Base-by-base conservation (phyloP, 139 green algal genomes). In the Gonium pectorale region DNA sequence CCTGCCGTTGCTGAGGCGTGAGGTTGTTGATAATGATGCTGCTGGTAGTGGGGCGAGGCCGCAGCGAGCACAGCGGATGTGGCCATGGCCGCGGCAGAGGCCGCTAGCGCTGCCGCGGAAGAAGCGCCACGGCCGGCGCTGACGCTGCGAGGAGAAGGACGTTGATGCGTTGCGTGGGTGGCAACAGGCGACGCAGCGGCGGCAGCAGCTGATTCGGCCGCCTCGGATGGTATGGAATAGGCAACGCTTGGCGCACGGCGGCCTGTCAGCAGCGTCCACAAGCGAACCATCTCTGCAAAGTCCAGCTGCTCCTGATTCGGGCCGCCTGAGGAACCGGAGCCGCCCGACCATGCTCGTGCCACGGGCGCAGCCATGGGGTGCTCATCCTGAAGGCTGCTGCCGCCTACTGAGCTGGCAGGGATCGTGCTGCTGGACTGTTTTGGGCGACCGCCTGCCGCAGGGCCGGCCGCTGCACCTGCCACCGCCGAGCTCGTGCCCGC, bases 221-320 rank as follows among this genome's bases (percentile, higher is more conserved):
- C 29, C 60, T 77, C 68, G 37, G 17, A 7, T 5, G 72, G 8
- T 2, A 43, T n/a, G n/a, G 9, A 21, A 17, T 41, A 38, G n/a
- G n/a, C 29, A 40, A 3, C 19, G 29, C 29, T 24, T 2, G 66
- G 24, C 38, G 33, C 37, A 13, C 51, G 77, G 15, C 77, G 77
- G 31, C 77, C 77, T 0, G 77, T 83, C 31, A 83, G 77, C 77
- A 74, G 31, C 24, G 41, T 83, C 77, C 77, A 83, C 44, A 83
- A 62, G 5, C 77, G 77, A 24, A 83, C 77, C 62, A 83, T 54
- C 26, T 83, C 77, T 7, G 60, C 63, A 38, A 74, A 83, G 41
- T 83, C 77, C 1, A 41, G 75, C 59, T 83, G 77, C 52, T 70
- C n/a, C 77, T 63, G 40, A 19, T 54, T 38, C 2, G 19, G 19